Percentiles rank a stretch among this genome's conserved stretches.
Conservation (phyloP, 2,329 filamentous ascomycete genomes). For the Colletotrichum neosansevieriae region DNA sequence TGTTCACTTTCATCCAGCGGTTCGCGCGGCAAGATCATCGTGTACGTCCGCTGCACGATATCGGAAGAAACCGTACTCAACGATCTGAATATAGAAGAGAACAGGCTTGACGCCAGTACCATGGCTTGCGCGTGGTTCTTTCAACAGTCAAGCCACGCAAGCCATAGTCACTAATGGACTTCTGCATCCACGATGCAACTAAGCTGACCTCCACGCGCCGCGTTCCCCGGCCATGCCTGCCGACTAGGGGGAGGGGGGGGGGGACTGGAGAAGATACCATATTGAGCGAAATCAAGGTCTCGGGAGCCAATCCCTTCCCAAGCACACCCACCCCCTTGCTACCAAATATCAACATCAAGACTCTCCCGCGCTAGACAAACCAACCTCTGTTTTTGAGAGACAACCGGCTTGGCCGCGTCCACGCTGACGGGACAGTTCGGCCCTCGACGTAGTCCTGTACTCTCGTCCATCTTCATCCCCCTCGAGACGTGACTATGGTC, state of each 20-base stretch:
- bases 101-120: neutral
- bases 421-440: conserved; percentile 3
- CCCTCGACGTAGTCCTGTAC: conserved; percentile 6
- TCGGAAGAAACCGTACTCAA: neutral
- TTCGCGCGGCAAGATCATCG: too few species aligned
- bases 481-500: conserved; percentile 16
- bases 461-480: neutral
- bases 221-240: conserved; percentile 9
- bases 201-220: conserved; percentile 6
- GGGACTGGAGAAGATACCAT: neutral
- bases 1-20: too few species aligned
- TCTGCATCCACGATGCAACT: conserved; percentile 14
- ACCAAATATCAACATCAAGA: neutral
- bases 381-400: conserved; percentile 28
- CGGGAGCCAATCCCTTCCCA: conserved; percentile 9
- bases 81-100: neutral
- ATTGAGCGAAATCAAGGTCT: neutral
- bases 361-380: neutral
- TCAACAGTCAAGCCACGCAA: conserved; percentile 9
- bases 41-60: neutral
- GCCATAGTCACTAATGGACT: neutral
- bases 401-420: conserved; percentile 30
- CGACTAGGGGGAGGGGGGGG: neutral
- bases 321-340: neutral
- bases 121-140: neutral